These are phyloP conservation scores for Eudorina sp. DNA, from an alignment of 139 green algal genomes.

Conservation along the genomic window DNA sequence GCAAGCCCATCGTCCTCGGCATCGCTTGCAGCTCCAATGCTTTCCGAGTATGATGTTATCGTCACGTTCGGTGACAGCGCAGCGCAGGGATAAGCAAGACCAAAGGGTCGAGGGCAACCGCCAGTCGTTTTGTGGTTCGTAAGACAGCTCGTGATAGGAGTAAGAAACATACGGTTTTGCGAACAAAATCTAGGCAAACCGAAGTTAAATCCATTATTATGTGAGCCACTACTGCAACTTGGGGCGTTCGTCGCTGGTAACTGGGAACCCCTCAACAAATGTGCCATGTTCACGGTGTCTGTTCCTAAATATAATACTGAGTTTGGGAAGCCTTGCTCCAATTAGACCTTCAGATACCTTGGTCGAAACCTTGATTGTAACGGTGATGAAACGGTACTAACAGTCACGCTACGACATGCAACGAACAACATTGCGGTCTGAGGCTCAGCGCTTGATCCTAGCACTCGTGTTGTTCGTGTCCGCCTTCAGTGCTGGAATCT, in stretches of 20 bases:
- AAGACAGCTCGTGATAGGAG: neutral
- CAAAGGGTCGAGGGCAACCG: neutral
- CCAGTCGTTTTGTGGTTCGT: slow-evolving; percentile 8
- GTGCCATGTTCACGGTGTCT: neutral
- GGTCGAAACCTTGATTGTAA: too few relatives aligned
- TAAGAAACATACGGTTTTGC: neutral
- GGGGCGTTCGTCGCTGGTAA: neutral
- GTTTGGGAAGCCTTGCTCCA: too few relatives aligned
- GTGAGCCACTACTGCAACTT: neutral
- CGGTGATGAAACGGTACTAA: too few relatives aligned
- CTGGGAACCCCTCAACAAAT: neutral
- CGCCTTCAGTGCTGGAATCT: too few relatives aligned
- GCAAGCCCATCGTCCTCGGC: neutral
- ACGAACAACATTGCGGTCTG: too few relatives aligned
- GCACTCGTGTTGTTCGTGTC: too few relatives aligned
- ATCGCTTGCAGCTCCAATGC: neutral
- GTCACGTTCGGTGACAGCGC: neutral
- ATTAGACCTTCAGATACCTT: too few relatives aligned
- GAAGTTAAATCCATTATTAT: neutral
- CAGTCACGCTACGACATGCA: too few relatives aligned
- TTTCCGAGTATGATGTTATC: neutral
- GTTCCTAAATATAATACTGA: too few relatives aligned
- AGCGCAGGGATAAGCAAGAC: neutral
- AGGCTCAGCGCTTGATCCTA: too few relatives aligned
- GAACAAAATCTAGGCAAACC: neutral